phyloP scores from a whole-genome alignment of 345 rosid genomes.

The Geranium brycei region DNA sequence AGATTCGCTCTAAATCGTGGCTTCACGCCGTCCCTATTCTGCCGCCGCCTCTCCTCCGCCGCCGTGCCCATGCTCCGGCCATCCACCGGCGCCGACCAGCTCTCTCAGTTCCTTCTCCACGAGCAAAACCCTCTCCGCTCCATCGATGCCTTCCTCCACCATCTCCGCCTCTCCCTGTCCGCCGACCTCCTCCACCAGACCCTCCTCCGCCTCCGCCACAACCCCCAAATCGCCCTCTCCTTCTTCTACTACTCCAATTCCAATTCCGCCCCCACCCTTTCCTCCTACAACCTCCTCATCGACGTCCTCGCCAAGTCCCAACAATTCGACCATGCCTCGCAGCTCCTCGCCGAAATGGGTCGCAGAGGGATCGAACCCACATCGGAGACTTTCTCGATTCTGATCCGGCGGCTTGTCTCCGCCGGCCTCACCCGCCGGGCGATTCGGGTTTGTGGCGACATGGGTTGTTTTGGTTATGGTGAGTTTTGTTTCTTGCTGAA shows the following conservation, averaged over 20 bases:
- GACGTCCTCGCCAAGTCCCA: slow-evolving; percentile 60
- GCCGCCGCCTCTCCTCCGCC: slow-evolving; percentile 15
- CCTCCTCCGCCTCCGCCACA: slow-evolving; percentile 75
- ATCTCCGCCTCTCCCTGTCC: slow-evolving; percentile 55
- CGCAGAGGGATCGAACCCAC: slow-evolving; percentile 24
- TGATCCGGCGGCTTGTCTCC: slow-evolving; percentile 55
- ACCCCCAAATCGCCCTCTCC: slow-evolving; percentile 56
- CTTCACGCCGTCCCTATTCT: slow-evolving; percentile 11
- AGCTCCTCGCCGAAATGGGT: slow-evolving; percentile 62
- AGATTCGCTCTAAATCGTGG: no score
- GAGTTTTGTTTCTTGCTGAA: slow-evolving; percentile 54
- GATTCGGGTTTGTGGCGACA: slow-evolving; percentile 62
- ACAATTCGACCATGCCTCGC: slow-evolving; percentile 71
- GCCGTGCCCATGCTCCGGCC: slow-evolving; percentile 40
- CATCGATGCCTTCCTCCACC: slow-evolving; percentile 72
- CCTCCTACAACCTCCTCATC: slow-evolving; percentile 46
- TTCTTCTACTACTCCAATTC: slow-evolving; percentile 43
- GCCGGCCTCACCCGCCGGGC: slow-evolving; percentile 91
- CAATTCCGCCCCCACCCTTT: slow-evolving; percentile 31
- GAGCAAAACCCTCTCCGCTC: slow-evolving; percentile 82
- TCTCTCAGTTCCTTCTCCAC: slow-evolving; percentile 50
- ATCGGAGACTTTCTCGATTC: slow-evolving; percentile 45
- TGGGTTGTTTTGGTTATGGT: slow-evolving; percentile 27
- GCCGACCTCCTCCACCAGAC: slow-evolving; percentile 56
- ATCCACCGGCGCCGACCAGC: slow-evolving; percentile 52